Evolutionary conservation across 2,329 filamentous ascomycete genomes (phyloP).

Genomic region (Grosmannia huntii): DNA sequence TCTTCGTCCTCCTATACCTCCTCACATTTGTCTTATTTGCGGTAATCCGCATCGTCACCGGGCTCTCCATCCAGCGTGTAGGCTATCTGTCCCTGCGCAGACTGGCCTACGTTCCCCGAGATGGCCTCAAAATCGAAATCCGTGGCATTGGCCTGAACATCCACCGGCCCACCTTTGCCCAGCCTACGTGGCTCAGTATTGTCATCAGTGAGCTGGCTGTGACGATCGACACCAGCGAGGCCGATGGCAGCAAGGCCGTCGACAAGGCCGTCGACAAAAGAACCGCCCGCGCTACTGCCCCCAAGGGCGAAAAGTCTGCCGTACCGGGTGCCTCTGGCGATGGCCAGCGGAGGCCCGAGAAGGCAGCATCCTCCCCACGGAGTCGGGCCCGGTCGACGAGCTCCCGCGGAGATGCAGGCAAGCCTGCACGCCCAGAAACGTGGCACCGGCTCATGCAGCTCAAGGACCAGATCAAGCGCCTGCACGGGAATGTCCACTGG

Average conservation of each 20-base stretch:
- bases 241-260: slow-evolving; percentile 37
- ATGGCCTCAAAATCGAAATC: slow-evolving; percentile 82
- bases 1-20: slow-evolving; percentile 76
- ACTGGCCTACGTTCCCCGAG: slow-evolving; percentile 76
- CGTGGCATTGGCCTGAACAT: slow-evolving; percentile 77
- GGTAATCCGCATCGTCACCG: slow-evolving; percentile 80
- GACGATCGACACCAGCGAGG: slow-evolving; percentile 61
- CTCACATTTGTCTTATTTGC: slow-evolving; percentile 89
- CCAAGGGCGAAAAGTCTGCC: background rate
- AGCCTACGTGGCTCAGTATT: slow-evolving; percentile 92
- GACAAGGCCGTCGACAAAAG: slow-evolving; percentile 23
- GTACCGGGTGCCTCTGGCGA: background rate
- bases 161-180: slow-evolving; percentile 89
- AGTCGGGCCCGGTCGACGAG: slow-evolving; percentile 5
- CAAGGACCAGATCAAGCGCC: slow-evolving; percentile 74
- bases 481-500: slow-evolving; percentile 82
- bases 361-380: background rate
- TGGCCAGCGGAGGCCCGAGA: background rate
- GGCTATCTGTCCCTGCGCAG: slow-evolving; percentile 86
- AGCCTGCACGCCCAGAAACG: slow-evolving; percentile 48
- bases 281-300: slow-evolving; percentile 13
- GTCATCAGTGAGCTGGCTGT: slow-evolving; percentile 76
- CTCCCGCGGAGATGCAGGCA: slow-evolving; percentile 16
- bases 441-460: slow-evolving; percentile 68
- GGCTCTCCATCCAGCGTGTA: slow-evolving; percentile 88